Evolutionary conservation across 768 basidiomycete species (phyloP).

Genomic region (Psilocybe azurescens): DNA sequence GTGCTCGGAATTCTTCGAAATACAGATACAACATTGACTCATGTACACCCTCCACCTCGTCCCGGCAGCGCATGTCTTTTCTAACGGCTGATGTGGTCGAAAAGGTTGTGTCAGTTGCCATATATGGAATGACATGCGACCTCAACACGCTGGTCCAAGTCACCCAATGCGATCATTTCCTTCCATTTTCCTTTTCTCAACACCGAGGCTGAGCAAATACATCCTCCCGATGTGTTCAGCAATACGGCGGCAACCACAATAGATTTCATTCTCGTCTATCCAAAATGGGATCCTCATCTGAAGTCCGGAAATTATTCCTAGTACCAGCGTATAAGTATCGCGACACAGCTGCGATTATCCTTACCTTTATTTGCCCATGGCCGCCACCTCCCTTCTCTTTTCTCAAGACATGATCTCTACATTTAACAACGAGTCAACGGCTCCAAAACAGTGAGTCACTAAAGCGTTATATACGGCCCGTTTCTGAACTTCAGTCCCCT

Average conservation of each 20-base stretch:
- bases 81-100: constrained; percentile 7
- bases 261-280: constrained; percentile 24
- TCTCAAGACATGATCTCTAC: constrained; percentile 25
- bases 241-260: constrained; percentile 25
- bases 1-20: constrained; percentile 22
- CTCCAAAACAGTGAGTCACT: constrained; percentile 29
- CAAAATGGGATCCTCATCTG: constrained; percentile 21
- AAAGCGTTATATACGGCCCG: constrained; percentile 16
- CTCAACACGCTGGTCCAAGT: constrained; percentile 22
- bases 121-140: constrained; percentile 22
- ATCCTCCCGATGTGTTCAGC: constrained; percentile 19
- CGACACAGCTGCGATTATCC: constrained; percentile 17
- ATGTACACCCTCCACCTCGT: constrained; percentile 16
- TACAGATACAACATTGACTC: constrained; percentile 17
- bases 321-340: constrained; percentile 33
- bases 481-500: constrained; percentile 3
- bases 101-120: constrained; percentile 13
- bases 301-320: constrained; percentile 28
- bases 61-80: constrained; percentile 19
- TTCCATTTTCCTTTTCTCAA: constrained; percentile 32
- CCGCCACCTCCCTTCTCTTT: constrained; percentile 24
- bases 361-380: constrained; percentile 20
- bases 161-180: constrained; percentile 20
- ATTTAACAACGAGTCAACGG: constrained; percentile 24
- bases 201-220: constrained; percentile 32